Conservation (phyloP, 257 asterid genomes). For the Knoxia roxburghii region DNA sequence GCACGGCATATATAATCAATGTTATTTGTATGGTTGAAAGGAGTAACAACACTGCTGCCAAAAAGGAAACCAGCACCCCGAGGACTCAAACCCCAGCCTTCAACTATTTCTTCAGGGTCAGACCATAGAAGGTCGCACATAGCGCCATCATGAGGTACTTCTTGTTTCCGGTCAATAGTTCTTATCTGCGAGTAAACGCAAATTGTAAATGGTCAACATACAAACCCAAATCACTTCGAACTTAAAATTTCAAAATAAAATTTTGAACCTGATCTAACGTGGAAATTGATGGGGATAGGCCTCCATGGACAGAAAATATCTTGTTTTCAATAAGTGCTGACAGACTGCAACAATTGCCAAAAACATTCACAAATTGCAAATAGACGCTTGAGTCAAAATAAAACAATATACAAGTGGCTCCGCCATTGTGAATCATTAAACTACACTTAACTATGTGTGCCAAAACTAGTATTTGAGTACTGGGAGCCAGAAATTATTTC, state of each 20-base stretch:
- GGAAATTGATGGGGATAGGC: conserved; percentile 85
- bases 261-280: conserved; percentile 80
- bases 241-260: conserved; percentile 8
- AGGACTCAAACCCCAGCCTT: conserved; percentile 98
- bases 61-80: conserved; percentile 97
- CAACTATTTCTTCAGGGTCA: conserved; percentile 93
- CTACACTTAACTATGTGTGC: neutral
- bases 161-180: conserved; percentile 91
- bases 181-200: conserved; percentile 52
- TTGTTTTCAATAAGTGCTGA: conserved; percentile 93
- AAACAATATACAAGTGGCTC: neutral
- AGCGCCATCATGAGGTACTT: conserved; percentile 98
- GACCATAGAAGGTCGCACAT: conserved; percentile 99
- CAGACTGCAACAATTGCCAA: conserved; percentile 46
- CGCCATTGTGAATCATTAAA: neutral
- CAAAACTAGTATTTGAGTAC: neutral
- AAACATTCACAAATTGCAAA: neutral
- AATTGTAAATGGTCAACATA: conserved; percentile 16
- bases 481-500: neutral
- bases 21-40: conserved; percentile 77
- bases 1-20: conserved; percentile 95
- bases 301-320: conserved; percentile 95
- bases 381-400: neutral
- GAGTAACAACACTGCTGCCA: conserved; percentile 81
- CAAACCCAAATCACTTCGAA: conserved; percentile 6